phyloP scores from a whole-genome alignment of 2,329 filamentous ascomycete genomes.

The Xylariaceae sp. region DNA sequence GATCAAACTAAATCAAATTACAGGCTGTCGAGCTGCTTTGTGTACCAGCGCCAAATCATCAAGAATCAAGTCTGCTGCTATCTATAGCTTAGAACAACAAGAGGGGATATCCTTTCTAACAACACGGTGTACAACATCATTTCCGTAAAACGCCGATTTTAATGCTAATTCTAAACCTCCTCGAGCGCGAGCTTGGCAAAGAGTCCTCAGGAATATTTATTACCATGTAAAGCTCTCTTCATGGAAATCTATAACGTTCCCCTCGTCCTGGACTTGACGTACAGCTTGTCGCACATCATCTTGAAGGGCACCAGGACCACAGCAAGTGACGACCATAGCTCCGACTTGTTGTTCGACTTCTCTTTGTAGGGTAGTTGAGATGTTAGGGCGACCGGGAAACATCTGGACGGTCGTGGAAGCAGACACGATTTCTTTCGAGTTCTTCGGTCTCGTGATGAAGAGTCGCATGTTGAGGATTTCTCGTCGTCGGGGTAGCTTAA shows the following conservation, averaged over 20 bases:
- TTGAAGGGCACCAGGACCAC: conserved; percentile 69
- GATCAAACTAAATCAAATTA: too few relatives aligned
- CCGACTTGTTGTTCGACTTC: conserved; percentile 81
- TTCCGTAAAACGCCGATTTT: too few relatives aligned
- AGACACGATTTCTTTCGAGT: conserved; percentile 74
- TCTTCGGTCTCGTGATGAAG: conserved; percentile 84
- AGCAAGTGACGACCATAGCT: conserved; percentile 82
- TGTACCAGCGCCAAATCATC: too few relatives aligned
- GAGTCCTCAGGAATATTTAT: conserved; percentile 8
- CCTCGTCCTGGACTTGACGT: conserved; percentile 56
- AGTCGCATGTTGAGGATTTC: conserved; percentile 83
- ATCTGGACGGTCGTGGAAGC: conserved; percentile 81
- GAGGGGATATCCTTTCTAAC: too few relatives aligned
- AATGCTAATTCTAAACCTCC: too few relatives aligned
- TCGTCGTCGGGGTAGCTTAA: conserved; percentile 74
- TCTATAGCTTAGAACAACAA: too few relatives aligned
- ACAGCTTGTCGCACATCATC: conserved; percentile 72
- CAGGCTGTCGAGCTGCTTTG: too few relatives aligned
- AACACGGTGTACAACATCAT: too few relatives aligned
- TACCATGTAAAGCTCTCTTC: conserved; percentile 74
- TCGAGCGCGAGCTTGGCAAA: not conserved
- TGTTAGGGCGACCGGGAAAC: conserved; percentile 84
- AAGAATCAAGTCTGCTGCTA: too few relatives aligned
- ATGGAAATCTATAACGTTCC: conserved; percentile 65
- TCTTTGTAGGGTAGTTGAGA: conserved; percentile 71